Conservation (phyloP, 805 yeast species). For the Cyberlindnera subsufficiens region DNA sequence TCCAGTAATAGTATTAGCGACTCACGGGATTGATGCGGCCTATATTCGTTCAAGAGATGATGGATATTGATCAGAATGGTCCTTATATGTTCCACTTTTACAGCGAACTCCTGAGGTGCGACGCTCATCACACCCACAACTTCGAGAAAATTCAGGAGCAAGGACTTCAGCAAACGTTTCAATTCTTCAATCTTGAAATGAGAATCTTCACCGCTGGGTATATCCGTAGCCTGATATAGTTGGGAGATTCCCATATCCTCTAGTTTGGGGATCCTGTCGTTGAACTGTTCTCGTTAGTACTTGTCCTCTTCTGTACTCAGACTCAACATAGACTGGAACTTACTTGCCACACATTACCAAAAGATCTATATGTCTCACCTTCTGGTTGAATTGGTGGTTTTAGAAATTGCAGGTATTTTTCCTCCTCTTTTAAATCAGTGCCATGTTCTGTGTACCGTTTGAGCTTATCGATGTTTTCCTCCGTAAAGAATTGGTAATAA, state of each 20-base stretch:
- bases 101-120: constrained; percentile 58
- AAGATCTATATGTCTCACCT: constrained; percentile 70
- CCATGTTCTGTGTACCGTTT: constrained; percentile 19
- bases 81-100: constrained; percentile 73
- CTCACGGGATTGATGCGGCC: constrained; percentile 95
- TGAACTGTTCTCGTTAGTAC: constrained; percentile 14
- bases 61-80: constrained; percentile 83
- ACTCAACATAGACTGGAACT: background rate
- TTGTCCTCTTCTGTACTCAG: background rate
- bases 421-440: constrained; percentile 28
- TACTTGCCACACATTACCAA: constrained; percentile 76
- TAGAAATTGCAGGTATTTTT: constrained; percentile 47
- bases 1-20: constrained; percentile 69
- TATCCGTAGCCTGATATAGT: constrained; percentile 40
- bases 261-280: constrained; percentile 71
- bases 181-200: constrained; percentile 59
- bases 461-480: constrained; percentile 50
- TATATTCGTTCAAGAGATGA: constrained; percentile 83
- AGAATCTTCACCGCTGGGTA: constrained; percentile 30
- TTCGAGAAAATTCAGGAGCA: constrained; percentile 75
- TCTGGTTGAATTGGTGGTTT: constrained; percentile 61
- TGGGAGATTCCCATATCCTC: constrained; percentile 74
- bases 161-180: constrained; percentile 72
- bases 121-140: constrained; percentile 71
- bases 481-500: constrained; percentile 66